phyloP scores from a whole-genome alignment of 2,329 filamentous ascomycete genomes.

The Leptographium flavum region DNA sequence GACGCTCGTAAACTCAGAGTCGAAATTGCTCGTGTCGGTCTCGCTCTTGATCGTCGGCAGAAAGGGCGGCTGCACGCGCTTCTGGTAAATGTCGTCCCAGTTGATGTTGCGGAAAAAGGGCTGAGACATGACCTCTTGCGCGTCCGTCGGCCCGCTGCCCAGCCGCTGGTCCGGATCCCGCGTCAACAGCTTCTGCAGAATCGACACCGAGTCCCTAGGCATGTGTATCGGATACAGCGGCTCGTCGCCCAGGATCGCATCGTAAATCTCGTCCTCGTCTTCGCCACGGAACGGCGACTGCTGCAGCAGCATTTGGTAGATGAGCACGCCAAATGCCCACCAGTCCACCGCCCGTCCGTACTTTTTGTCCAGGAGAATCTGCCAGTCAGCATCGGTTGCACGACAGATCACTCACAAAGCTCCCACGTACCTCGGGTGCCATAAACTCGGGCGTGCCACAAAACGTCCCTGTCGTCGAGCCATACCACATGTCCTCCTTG shows the following conservation, averaged over 20 bases:
- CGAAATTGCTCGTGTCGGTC: constrained; percentile 99
- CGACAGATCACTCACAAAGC: neutral
- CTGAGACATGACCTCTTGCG: constrained; percentile 97
- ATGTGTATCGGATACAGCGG: constrained; percentile 97
- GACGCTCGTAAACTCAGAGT: constrained; percentile 95
- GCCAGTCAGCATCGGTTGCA: constrained; percentile 1
- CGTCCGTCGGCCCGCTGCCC: constrained; percentile 89
- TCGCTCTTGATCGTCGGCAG: constrained; percentile 77
- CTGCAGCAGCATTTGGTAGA: constrained; percentile 98
- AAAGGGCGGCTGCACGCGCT: constrained; percentile 80
- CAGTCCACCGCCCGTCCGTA: constrained; percentile 95
- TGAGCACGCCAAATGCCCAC: constrained; percentile 98
- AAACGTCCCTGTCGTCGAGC: constrained; percentile 91
- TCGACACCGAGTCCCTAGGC: constrained; percentile 94
- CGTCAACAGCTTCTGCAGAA: constrained; percentile 91
- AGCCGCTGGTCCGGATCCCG: constrained; percentile 87
- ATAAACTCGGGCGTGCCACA: constrained; percentile 99
- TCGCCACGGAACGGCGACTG: constrained; percentile 98
- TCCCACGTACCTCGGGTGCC: constrained; percentile 70
- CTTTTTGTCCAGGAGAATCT: constrained; percentile 97
- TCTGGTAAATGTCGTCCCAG: constrained; percentile 98
- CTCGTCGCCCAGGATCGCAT: constrained; percentile 93
- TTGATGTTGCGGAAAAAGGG: constrained; percentile 96
- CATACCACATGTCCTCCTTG: constrained; percentile 99
- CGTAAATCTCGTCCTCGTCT: constrained; percentile 98